Percentiles rank a stretch among this genome's conserved stretches.
These are phyloP conservation scores for Aspergillus tanneri DNA, from an alignment of 2,329 filamentous ascomycete genomes.

Conservation along the genomic window DNA sequence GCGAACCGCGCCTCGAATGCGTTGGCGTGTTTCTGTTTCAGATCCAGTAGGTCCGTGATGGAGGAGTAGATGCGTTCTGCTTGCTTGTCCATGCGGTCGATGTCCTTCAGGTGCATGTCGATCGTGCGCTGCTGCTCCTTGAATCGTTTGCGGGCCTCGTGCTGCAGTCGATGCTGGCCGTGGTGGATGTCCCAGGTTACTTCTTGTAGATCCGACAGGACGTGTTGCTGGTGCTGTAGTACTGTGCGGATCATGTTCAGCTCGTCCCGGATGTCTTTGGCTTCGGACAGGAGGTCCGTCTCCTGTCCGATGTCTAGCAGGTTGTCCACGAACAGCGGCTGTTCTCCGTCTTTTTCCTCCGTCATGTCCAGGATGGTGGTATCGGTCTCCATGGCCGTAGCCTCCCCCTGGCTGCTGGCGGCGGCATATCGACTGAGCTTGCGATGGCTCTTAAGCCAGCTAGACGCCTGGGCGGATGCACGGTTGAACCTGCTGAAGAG, in stretches of 20 bases:
- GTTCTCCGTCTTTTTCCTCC: constrained; percentile 30
- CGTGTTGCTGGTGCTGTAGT: constrained; percentile 40
- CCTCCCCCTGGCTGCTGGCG: no score
- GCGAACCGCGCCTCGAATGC: constrained; percentile 62
- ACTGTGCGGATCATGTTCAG: constrained; percentile 59
- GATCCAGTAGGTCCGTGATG: constrained; percentile 62
- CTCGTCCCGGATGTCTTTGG: constrained; percentile 67
- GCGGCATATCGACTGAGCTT: constrained; percentile 37
- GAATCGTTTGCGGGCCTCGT: constrained; percentile 55
- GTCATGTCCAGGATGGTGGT: constrained; percentile 2
- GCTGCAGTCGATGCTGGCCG: constrained; percentile 38
- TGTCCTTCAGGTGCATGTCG: constrained; percentile 58
- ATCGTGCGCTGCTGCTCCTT: constrained; percentile 59
- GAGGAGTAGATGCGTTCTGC: constrained; percentile 60
- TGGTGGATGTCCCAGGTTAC: constrained; percentile 37
- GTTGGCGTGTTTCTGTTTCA: constrained; percentile 70
- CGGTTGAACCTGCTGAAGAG: constrained; percentile 61
- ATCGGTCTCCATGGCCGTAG: no score
- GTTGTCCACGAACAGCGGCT: constrained; percentile 48
- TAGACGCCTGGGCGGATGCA: constrained; percentile 57
- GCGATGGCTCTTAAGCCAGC: constrained; percentile 55
- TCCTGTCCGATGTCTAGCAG: constrained; percentile 58
- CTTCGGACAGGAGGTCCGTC: constrained; percentile 61
- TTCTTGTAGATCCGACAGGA: constrained; percentile 37
- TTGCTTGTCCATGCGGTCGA: constrained; percentile 64